Evolutionary conservation across 2,329 filamentous ascomycete species (phyloP).

Genomic region (Monilinia laxa): DNA sequence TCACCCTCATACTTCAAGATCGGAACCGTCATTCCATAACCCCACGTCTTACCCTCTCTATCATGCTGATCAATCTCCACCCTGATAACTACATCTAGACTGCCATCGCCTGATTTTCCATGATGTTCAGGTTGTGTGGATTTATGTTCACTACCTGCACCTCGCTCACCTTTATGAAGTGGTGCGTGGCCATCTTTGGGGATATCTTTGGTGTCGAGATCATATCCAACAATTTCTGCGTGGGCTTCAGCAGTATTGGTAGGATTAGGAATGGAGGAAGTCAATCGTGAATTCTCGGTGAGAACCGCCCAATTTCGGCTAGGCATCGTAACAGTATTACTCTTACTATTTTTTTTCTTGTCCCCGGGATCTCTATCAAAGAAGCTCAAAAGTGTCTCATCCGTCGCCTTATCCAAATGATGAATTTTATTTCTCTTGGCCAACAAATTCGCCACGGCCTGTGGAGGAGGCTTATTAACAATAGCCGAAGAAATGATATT

Average conservation of each 20-base stretch:
- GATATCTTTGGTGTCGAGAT: constrained; percentile 39
- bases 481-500: constrained; percentile 95
- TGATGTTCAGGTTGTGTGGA: constrained; percentile 53
- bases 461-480: constrained; percentile 88
- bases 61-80: constrained; percentile 87
- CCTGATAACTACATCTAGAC: constrained; percentile 79
- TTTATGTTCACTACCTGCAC: constrained; percentile 74
- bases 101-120: constrained; percentile 58
- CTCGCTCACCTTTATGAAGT: constrained; percentile 73
- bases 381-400: constrained; percentile 90
- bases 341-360: constrained; percentile 68
- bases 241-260: constrained; percentile 20
- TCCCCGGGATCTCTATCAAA: constrained; percentile 86
- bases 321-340: constrained; percentile 85
- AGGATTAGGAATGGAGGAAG: constrained; percentile 28
- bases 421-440: constrained; percentile 85
- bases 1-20: constrained; percentile 29
- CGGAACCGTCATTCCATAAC: constrained; percentile 86
- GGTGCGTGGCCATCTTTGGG: constrained; percentile 67
- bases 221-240: not conserved
- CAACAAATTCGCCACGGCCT: constrained; percentile 83
- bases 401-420: constrained; percentile 68
- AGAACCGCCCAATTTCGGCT: constrained; percentile 92
- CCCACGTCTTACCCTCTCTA: constrained; percentile 72
- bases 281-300: constrained; percentile 69